Evolutionary conservation across 768 basidiomycete species (phyloP), one percentile per base, ranked within the genome.

Genomic region (Psilocybe subaeruginosa): DNA sequence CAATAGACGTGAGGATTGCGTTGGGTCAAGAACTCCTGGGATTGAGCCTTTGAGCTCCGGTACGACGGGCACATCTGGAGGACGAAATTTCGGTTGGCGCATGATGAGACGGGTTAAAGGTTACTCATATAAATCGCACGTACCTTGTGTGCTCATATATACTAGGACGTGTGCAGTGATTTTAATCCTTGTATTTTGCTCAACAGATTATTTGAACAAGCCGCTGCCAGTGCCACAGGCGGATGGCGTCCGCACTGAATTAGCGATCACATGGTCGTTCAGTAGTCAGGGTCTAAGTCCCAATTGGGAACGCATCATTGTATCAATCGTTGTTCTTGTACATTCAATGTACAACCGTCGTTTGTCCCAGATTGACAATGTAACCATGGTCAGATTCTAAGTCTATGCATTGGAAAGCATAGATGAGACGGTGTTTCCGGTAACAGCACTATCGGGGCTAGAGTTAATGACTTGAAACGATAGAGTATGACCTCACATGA

Each of bases 21-120:
- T 77, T 37, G 78, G 73, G 74, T 93, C 91, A 27, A 92, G 78
- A 2, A 84, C 64, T 8, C 92, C 91, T n/a, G 90, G 89, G 16
- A 72, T 71, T 3, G 80, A 68, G 37, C 88, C 89, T 58, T 68
- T 74, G 31, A 80, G 60, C 54, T 67, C 63, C 48, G 71, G 45
- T 35, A 64, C 64, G 43, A 73, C 71, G 27, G 70, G 70, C n/a
- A 69, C 67, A 31, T 67, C 66, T 51, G 50, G 55, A 31, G 68
- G 61, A 30, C 52, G 50, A 27, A 43, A 17, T 58, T 47, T 58
- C 6, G 31, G 33, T 30, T 33, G 60, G 43, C 69, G 68, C 70
- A 68, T 68, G 66, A 58, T 59, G 48, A 55, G 64, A 60, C 37
- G 58, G 37, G 23, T 27, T 17, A 12, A n/a, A 43, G n/a, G 4